phyloP scores from a whole-genome alignment of 1,284 basidiomycete genomes.

The Exobasidium rhododendri region DNA sequence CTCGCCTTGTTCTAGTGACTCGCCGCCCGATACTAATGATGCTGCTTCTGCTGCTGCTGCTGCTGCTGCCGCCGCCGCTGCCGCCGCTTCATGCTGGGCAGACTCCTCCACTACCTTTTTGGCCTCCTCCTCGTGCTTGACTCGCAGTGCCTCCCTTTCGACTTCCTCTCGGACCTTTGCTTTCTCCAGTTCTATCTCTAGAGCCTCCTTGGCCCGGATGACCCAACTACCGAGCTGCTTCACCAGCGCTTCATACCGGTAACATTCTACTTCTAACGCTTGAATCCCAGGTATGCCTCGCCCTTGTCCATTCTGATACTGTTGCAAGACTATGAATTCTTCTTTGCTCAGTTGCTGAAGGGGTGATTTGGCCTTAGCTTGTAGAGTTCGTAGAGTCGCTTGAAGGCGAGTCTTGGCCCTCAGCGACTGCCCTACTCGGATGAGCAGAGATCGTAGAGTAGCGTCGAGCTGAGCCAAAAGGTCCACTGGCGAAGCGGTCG shows the following conservation, averaged over 20 bases:
- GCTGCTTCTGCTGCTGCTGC: background rate
- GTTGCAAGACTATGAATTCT: slow-evolving; percentile 1
- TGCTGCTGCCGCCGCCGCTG: background rate
- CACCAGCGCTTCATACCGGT: background rate
- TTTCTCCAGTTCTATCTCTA: background rate
- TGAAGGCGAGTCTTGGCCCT: background rate
- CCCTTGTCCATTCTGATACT: background rate
- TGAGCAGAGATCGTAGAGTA: background rate
- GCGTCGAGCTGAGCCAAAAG: background rate
- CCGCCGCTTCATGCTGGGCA: background rate
- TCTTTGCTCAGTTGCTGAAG: background rate
- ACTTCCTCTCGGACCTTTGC: background rate
- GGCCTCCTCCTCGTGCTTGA: background rate
- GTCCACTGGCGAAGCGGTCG: background rate
- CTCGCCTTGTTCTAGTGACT: too few species aligned
- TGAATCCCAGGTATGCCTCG: background rate
- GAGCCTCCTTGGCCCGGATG: background rate
- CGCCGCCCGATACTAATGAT: too few species aligned
- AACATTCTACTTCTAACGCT: slow-evolving; percentile 4
- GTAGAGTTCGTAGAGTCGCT: background rate
- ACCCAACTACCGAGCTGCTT: background rate
- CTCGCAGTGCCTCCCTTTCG: background rate
- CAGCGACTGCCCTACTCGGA: background rate
- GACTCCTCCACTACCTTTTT: background rate
- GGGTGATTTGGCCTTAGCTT: background rate